A percentile compares a stretch with the other conserved stretches of the same genome.
Conservation (phyloP, 768 basidiomycete genomes). For the Phanerochaete sordida region DNA sequence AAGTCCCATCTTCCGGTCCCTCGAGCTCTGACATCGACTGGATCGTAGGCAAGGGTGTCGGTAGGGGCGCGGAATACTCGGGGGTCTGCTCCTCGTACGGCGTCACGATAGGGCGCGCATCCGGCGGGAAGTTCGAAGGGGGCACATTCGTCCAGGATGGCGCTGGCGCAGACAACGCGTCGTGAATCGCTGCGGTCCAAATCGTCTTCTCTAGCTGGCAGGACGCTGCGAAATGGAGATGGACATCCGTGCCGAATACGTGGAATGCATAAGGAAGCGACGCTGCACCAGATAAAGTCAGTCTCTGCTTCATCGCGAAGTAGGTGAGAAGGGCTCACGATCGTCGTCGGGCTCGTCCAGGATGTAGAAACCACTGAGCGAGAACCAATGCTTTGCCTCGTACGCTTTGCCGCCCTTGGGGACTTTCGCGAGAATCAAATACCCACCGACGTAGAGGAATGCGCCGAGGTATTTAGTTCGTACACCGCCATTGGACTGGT, state of each 20-base stretch:
- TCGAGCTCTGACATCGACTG: conserved; percentile 29
- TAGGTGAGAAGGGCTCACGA: conserved; percentile 46
- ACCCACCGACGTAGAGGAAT: conserved; percentile 85
- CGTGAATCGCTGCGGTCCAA: conserved; percentile 74
- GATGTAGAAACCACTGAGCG: conserved; percentile 68
- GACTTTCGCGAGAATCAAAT: conserved; percentile 84
- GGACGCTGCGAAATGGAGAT: conserved; percentile 83
- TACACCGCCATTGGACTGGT: conserved; percentile 42
- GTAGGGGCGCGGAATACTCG: conserved; percentile 4
- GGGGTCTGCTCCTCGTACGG: conserved; percentile 23
- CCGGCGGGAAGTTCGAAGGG: conserved; percentile 54
- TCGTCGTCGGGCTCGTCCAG: conserved; percentile 66
- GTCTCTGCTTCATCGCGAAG: not conserved
- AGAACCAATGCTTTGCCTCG: conserved; percentile 88
- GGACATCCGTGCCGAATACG: conserved; percentile 61
- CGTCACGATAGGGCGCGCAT: conserved; percentile 30
- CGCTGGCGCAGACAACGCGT: conserved; percentile 37
- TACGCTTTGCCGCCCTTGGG: conserved; percentile 72
- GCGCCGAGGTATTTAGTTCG: conserved; percentile 77
- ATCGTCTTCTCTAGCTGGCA: conserved; percentile 80
- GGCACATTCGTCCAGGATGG: conserved; percentile 58
- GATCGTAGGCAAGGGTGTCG: conserved; percentile 26
- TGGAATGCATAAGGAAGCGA: conserved; percentile 74
- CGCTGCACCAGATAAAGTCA: not conserved
- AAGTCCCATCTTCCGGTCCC: not conserved